These are phyloP conservation scores for Eucalyptus marginata DNA, from an alignment of 345 rosid genomes.

Conservation along the genomic window DNA sequence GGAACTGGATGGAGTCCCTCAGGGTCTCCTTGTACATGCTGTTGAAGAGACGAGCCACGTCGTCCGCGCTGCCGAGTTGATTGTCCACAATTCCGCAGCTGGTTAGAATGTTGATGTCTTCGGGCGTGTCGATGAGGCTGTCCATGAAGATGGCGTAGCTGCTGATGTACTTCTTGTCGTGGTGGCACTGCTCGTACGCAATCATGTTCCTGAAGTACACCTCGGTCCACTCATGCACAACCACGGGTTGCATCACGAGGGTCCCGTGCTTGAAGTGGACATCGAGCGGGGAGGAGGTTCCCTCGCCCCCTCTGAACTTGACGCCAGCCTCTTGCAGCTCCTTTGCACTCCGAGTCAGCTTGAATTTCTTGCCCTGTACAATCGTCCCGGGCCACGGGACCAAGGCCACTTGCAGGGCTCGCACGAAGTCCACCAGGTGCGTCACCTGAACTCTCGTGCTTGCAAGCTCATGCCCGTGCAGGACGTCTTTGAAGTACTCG, in stretches of 20 bases:
- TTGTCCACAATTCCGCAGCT: background rate
- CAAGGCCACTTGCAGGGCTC: background rate
- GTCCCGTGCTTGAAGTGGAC: background rate
- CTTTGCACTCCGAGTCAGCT: background rate
- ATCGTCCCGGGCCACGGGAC: background rate
- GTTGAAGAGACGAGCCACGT: background rate
- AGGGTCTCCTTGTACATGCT: background rate
- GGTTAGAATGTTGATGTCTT: background rate
- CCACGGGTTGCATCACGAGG: background rate
- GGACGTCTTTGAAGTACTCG: background rate
- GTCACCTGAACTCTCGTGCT: background rate
- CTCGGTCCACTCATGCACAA: background rate
- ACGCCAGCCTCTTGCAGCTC: background rate
- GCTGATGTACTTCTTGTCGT: background rate
- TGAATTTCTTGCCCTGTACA: background rate
- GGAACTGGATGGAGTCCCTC: background rate
- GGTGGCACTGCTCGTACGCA: conserved; percentile 8
- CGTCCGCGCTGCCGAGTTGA: background rate
- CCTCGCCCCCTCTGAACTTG: background rate
- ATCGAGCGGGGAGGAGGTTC: background rate
- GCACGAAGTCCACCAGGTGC: background rate
- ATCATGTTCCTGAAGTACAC: conserved; percentile 3
- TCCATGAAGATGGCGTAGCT: background rate
- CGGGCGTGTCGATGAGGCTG: background rate
- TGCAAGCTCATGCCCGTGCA: background rate